Evolutionary conservation across 345 rosid species (phyloP), one percentile per base, ranked within the genome.

Genomic region (Citrus hindsii): DNA sequence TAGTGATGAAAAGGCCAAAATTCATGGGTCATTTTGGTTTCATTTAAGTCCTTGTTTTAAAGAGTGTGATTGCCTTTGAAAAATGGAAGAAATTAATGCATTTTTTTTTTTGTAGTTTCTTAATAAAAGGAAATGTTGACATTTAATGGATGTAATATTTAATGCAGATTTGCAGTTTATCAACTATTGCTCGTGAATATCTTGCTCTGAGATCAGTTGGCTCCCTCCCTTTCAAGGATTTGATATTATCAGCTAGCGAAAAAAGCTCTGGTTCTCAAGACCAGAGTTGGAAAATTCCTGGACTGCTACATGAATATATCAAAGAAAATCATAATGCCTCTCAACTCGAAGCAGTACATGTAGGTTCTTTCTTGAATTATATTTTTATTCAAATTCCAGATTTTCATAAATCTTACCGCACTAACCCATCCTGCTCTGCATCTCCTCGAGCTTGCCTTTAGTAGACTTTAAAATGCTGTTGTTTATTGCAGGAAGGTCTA

Each of bases 141-240:
- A 33, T 63, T 24, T 75, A 77, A 81, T 46, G 69, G 69, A 73
- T 79, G 72, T 75, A 22, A 62, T 71, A 69, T 84, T 73, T 79
- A 48, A 22, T 89, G 86, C 84, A 95, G 99, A 82, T 93, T 74
- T 92, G 99, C 90, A 85, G 97, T 83, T 87, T 95, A 73, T 95
- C 99, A 73, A 95, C 99, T 48, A 94, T 94, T 81, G 84, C 85
- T 63, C 98, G 97, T 82, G 98, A 95, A 88, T 95, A 95, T 80
- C 70, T 84, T 76, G 99, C 97, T 77, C 77, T 95, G 61, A 82
- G 92, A 81, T 91, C 95, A 65, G 83, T 95, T 67, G 82, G 90
- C 70, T 89, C 92, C 46, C 97, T 95, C 53, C 97, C 99, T 67
- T 95, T 95, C 90, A 95, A 86, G 91, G 93, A 93, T 88, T 88